Evolutionary conservation across 495 filamentous ascomycete species (phyloP).

Genomic region (Penicillium waksmanii): DNA sequence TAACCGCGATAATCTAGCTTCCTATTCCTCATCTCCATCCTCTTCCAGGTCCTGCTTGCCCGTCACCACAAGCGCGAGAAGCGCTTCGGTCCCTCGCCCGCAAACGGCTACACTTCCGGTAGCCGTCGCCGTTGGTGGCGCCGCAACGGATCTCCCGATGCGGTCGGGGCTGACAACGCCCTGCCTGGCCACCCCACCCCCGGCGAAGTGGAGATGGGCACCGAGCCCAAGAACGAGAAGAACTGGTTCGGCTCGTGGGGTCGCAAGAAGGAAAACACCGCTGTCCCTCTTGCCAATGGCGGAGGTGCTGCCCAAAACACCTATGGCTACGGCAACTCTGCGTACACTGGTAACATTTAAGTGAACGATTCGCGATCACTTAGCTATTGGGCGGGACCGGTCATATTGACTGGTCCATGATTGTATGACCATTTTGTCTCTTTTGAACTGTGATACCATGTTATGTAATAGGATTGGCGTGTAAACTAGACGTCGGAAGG

Average conservation of each 20-base stretch:
- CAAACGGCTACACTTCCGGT: conserved; percentile 78
- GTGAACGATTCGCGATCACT: neutral
- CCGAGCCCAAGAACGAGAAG: conserved; percentile 30
- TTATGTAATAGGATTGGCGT: conserved; percentile 22
- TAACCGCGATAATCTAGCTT: conserved; percentile 44
- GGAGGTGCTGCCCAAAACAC: conserved; percentile 18
- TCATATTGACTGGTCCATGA: conserved; percentile 23
- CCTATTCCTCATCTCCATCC: conserved; percentile 68
- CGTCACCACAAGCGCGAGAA: conserved; percentile 78
- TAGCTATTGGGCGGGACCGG: neutral
- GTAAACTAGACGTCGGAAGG: conserved; percentile 12
- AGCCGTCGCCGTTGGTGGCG: conserved; percentile 55
- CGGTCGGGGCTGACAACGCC: conserved; percentile 30
- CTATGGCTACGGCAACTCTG: conserved; percentile 43
- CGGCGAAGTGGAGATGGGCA: conserved; percentile 39
- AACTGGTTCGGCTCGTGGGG: conserved; percentile 26
- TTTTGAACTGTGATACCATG: conserved; percentile 32
- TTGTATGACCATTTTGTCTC: conserved; percentile 26
- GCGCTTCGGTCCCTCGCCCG: conserved; percentile 75
- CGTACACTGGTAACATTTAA: conserved; percentile 45
- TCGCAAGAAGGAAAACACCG: conserved; percentile 34
- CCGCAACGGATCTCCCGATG: conserved; percentile 48
- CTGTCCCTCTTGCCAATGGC: conserved; percentile 7
- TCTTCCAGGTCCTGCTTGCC: conserved; percentile 64
- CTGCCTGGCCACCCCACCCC: conserved; percentile 45